Evolutionary conservation across 345 rosid species (phyloP).

Genomic region (Corymbia maculata): DNA sequence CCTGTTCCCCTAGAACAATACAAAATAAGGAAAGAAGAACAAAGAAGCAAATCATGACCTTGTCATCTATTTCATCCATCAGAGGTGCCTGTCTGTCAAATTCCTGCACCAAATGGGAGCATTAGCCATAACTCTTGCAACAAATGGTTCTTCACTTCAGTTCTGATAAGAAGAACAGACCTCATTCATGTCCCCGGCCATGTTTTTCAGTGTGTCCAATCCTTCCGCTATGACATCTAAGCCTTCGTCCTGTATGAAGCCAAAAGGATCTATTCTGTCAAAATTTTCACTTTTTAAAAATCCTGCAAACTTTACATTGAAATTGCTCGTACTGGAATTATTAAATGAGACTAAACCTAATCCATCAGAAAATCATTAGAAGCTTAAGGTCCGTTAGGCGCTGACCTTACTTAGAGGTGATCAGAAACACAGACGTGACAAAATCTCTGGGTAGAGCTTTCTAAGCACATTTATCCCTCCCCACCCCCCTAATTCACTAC

Average conservation of each 20-base stretch:
- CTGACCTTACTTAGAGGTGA: background rate
- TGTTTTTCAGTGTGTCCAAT: conserved; percentile 49
- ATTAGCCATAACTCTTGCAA: background rate
- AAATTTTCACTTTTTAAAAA: background rate
- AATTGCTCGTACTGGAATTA: background rate
- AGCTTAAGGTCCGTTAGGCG: background rate
- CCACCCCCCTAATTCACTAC: background rate
- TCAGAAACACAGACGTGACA: background rate
- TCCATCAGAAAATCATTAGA: background rate
- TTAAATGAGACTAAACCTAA: background rate
- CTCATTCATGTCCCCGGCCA: conserved; percentile 70
- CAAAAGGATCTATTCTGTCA: background rate
- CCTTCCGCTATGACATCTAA: conserved; percentile 65
- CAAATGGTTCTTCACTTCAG: background rate
- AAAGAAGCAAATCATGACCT: conserved; percentile 17
- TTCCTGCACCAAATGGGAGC: conserved; percentile 29
- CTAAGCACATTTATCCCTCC: background rate
- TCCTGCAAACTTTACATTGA: background rate
- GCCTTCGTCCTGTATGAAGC: conserved; percentile 47
- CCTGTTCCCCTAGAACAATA: background rate
- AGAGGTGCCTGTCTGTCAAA: conserved; percentile 54
- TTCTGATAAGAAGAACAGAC: conserved; percentile 4
- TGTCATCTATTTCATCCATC: conserved; percentile 67
- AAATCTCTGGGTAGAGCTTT: background rate
- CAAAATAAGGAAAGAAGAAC: background rate